phyloP scores from a whole-genome alignment of 2,329 filamentous ascomycete genomes.

The Xenosphaeropsis pyriputrescens region DNA sequence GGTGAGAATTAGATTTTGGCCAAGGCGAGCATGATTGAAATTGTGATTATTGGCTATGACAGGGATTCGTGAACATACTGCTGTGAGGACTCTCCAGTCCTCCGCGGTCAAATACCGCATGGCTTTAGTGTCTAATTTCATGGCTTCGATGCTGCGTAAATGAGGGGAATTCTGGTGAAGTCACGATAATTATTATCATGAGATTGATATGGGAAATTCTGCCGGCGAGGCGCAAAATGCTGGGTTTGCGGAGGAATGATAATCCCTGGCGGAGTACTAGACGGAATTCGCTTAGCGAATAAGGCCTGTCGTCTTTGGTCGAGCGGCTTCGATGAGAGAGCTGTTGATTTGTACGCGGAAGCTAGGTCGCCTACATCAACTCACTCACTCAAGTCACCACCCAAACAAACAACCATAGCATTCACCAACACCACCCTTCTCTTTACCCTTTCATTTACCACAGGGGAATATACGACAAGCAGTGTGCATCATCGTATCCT shows the following conservation, averaged over 20 bases:
- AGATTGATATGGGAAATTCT: no score
- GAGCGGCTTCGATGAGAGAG: constrained; percentile 6
- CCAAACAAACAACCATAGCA: not conserved
- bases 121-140: constrained; percentile 92
- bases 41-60: no score
- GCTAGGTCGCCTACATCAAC: not conserved
- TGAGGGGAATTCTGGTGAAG: not conserved
- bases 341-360: constrained; percentile 1
- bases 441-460: not conserved
- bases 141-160: constrained; percentile 23
- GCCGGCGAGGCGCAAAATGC: not conserved
- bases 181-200: no score
- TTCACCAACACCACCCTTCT: not conserved
- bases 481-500: no score
- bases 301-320: constrained; percentile 1
- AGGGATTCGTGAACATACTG: constrained; percentile 40
- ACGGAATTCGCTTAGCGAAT: no score
- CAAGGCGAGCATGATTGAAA: no score
- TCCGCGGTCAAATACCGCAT: constrained; percentile 85
- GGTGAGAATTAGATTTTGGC: constrained; percentile 20
- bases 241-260: not conserved
- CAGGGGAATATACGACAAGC: not conserved
- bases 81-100: constrained; percentile 90
- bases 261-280: no score
- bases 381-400: not conserved